Percentiles rank a stretch among this genome's conserved stretches.
These are phyloP conservation scores for Cryptococcus hybrid DNA, from an alignment of 1,284 basidiomycete species.

Conservation along the genomic window DNA sequence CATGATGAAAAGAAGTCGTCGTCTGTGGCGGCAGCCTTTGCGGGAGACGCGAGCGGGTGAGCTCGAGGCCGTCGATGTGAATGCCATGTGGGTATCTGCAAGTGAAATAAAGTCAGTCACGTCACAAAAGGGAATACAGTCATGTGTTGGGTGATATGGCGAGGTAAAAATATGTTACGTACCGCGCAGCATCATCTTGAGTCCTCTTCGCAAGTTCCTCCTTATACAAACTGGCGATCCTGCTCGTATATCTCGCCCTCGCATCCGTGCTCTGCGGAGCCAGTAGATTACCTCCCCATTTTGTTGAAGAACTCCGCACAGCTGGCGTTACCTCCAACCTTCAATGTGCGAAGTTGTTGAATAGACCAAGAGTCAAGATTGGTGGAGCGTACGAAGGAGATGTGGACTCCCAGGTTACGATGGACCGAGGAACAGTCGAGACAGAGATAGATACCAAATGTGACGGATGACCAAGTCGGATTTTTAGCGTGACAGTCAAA, in stretches of 20 bases:
- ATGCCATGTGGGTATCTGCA: slow-evolving; percentile 71
- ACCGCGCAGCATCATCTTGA: slow-evolving; percentile 74
- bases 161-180: slow-evolving; percentile 25
- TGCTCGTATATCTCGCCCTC: slow-evolving; percentile 85
- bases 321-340: slow-evolving; percentile 90
- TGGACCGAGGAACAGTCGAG: slow-evolving; percentile 95
- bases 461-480: slow-evolving; percentile 96
- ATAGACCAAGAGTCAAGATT: slow-evolving; percentile 96
- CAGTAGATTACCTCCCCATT: slow-evolving; percentile 75
- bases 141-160: too few relatives aligned
- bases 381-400: slow-evolving; percentile 95
- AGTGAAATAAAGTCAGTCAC: background rate
- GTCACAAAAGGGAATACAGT: background rate
- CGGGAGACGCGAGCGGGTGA: slow-evolving; percentile 53
- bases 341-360: slow-evolving; percentile 89
- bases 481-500: slow-evolving; percentile 97
- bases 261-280: slow-evolving; percentile 65
- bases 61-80: slow-evolving; percentile 68
- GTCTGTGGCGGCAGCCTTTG: slow-evolving; percentile 59
- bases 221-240: slow-evolving; percentile 83
- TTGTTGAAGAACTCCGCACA: slow-evolving; percentile 87
- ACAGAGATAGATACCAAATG: slow-evolving; percentile 96
- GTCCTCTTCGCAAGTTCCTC: slow-evolving; percentile 83
- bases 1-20: slow-evolving; percentile 98
- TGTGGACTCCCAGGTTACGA: slow-evolving; percentile 97